A percentile compares a stretch with the other conserved stretches of the same genome.
Conservation (phyloP, 106 monocot species). For the Phalaenopsis aphrodite region DNA sequence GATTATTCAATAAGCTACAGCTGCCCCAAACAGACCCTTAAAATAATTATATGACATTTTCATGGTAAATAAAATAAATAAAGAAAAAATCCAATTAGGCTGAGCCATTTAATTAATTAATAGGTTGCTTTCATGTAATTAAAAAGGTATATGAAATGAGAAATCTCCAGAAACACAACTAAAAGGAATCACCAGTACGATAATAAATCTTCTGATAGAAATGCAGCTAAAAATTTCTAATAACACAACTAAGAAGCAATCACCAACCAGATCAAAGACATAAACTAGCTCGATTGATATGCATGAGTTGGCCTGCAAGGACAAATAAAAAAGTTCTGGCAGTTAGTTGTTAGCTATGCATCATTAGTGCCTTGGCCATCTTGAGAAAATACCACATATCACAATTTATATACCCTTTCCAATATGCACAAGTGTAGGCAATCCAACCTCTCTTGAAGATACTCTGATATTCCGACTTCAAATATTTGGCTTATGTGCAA, state of each 20-base stretch:
- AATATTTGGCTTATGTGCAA: slow-evolving; percentile 88
- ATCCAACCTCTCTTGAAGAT: slow-evolving; percentile 59
- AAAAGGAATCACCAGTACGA: neutral
- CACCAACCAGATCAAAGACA: slow-evolving; percentile 84
- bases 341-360: neutral
- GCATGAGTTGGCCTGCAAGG: slow-evolving; percentile 67
- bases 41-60: neutral
- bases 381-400: neutral
- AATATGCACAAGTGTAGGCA: slow-evolving; percentile 44
- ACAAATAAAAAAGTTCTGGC: neutral
- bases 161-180: neutral
- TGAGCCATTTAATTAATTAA: slow-evolving; percentile 1
- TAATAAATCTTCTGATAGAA: neutral
- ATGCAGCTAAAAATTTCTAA: neutral
- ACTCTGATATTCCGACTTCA: slow-evolving; percentile 84
- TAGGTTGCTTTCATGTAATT: neutral
- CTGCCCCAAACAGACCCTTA: neutral
- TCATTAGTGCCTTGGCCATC: neutral
- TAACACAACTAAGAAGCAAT: neutral
- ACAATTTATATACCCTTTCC: slow-evolving; percentile 46
- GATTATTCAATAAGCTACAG: too few species aligned
- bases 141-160: neutral
- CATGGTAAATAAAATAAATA: neutral
- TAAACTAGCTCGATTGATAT: slow-evolving; percentile 68
- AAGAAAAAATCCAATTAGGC: neutral